A percentile compares a stretch with the other conserved stretches of the same genome.
Conservation (phyloP, 2,329 filamentous ascomycete genomes). For the Aspergillus calidoustus region DNA sequence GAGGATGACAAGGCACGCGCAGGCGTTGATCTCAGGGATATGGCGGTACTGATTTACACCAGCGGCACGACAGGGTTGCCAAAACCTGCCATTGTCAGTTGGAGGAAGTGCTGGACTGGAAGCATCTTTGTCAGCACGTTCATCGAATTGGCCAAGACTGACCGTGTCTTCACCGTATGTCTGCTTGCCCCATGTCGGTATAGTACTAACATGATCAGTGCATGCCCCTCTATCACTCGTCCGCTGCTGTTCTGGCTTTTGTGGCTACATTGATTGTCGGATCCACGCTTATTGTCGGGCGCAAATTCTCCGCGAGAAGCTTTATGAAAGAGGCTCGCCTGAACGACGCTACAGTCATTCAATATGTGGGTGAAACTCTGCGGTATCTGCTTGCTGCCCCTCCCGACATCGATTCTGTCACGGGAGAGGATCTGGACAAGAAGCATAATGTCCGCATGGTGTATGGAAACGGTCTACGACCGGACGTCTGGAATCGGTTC, state of each 20-base stretch:
- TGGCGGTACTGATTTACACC: constrained; percentile 80
- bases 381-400: constrained; percentile 76
- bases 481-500: constrained; percentile 84
- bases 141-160: constrained; percentile 62
- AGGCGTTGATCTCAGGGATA: constrained; percentile 57
- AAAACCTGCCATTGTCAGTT: constrained; percentile 77
- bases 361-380: constrained; percentile 88
- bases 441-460: constrained; percentile 74
- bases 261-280: constrained; percentile 63
- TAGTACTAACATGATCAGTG: constrained; percentile 53
- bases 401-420: constrained; percentile 64
- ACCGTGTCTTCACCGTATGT: constrained; percentile 75
- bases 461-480: constrained; percentile 83
- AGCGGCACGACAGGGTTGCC: constrained; percentile 84
- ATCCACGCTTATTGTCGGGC: constrained; percentile 71
- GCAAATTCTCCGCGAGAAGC: constrained; percentile 74
- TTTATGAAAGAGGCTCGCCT: constrained; percentile 80
- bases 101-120: constrained; percentile 65
- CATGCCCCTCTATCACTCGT: constrained; percentile 89
- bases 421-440: constrained; percentile 71
- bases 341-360: constrained; percentile 73
- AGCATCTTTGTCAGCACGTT: constrained; percentile 59
- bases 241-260: constrained; percentile 73
- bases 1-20: constrained; percentile 62
- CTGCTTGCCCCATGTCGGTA: not conserved